Evolutionary conservation across 768 basidiomycete species (phyloP).

Genomic region (Phlebiopsis flavidoalba): DNA sequence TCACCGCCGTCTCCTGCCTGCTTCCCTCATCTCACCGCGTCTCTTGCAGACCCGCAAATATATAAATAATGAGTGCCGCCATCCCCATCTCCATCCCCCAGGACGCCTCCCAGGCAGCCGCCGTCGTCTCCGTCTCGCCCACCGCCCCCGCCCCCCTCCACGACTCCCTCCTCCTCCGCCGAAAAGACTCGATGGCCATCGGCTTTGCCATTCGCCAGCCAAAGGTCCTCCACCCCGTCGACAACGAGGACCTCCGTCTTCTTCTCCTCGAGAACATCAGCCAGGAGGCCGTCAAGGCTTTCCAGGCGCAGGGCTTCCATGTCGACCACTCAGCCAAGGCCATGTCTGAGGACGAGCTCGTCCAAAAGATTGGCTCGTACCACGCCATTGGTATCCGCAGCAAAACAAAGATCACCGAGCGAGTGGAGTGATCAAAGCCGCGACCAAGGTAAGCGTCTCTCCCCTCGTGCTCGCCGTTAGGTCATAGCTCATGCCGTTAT

Average conservation of each 20-base stretch:
- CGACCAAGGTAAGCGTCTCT: conserved; percentile 58
- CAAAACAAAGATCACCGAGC: conserved; percentile 94
- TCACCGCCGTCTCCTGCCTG: not conserved
- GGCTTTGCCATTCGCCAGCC: conserved; percentile 41
- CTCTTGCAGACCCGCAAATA: not conserved
- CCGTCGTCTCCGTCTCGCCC: conserved; percentile 51
- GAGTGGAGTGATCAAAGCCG: conserved; percentile 83
- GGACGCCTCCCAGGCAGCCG: conserved; percentile 24
- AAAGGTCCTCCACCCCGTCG: conserved; percentile 74
- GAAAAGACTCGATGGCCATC: conserved; percentile 12
- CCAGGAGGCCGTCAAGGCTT: conserved; percentile 76
- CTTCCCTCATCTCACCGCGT: not conserved
- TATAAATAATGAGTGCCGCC: conserved; percentile 39
- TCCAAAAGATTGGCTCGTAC: conserved; percentile 76
- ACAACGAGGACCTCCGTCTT: conserved; percentile 75
- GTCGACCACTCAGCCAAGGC: conserved; percentile 87
- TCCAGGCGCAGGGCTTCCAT: conserved; percentile 80
- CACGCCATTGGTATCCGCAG: conserved; percentile 96
- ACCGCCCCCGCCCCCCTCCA: conserved; percentile 31
- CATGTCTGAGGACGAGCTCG: conserved; percentile 89
- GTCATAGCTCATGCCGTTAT: not conserved
- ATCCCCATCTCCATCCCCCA: conserved; percentile 36
- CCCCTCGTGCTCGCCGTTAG: not conserved
- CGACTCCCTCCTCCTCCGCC: conserved; percentile 22
- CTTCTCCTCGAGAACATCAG: conserved; percentile 95